Evolutionary conservation across 179 eudicot genomes (phyloP).

Genomic region (Sideroxylon spinosum): DNA sequence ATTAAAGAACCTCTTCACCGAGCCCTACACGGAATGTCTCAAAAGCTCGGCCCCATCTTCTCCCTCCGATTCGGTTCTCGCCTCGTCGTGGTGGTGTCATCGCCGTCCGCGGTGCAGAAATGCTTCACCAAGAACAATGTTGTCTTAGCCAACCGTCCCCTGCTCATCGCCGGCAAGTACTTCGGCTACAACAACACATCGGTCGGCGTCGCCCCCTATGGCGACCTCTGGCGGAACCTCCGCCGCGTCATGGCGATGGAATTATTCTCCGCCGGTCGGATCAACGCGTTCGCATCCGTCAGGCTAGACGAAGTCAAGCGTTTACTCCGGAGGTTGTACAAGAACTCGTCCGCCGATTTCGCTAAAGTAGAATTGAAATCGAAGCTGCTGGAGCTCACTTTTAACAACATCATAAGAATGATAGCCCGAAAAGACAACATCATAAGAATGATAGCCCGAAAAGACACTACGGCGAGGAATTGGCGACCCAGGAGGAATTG

Average conservation of each 20-base stretch:
- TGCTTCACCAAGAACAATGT: constrained; percentile 10
- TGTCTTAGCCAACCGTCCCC: constrained; percentile 9
- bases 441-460: constrained; percentile 39
- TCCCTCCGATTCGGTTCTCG: constrained; percentile 12
- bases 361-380: constrained; percentile 33
- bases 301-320: background rate
- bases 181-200: constrained; percentile 4
- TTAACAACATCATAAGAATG: constrained; percentile 34
- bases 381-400: constrained; percentile 26
- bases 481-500: constrained; percentile 24
- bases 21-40: background rate
- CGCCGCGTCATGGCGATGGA: constrained; percentile 1
- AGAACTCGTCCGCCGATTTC: background rate
- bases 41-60: background rate
- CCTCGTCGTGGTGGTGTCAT: constrained; percentile 7
- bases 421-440: constrained; percentile 33
- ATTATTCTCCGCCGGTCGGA: constrained; percentile 5
- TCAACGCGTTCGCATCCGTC: background rate
- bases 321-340: background rate
- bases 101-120: background rate
- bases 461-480: constrained; percentile 29
- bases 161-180: background rate
- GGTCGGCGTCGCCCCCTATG: background rate
- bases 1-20: background rate
- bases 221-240: constrained; percentile 16